These are phyloP conservation scores for Coniophora puteana DNA, from an alignment of 1,284 basidiomycete species.

Conservation along the genomic window DNA sequence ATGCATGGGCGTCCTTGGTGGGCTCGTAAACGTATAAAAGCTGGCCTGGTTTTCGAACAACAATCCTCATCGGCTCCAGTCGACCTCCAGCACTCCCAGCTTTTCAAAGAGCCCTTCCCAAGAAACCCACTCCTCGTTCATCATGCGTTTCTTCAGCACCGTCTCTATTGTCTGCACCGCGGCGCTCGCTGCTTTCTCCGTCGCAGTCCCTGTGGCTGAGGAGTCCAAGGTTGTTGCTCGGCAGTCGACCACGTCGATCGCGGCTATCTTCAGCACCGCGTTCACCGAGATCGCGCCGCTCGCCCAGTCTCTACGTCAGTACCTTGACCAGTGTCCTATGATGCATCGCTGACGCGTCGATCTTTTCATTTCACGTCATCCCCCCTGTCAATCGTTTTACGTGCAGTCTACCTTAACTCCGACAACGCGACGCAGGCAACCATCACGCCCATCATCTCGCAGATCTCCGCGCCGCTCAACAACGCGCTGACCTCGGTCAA, in stretches of 20 bases:
- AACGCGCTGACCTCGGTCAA: neutral
- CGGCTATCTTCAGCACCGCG: no score
- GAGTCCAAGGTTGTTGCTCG: no score
- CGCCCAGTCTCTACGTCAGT: neutral
- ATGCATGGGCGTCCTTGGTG: no score
- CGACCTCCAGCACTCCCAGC: no score
- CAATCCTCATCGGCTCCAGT: no score
- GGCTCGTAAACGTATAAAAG: no score
- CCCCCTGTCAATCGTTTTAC: neutral
- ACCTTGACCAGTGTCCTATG: no score
- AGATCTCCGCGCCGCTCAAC: neutral
- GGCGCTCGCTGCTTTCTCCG: constrained; percentile 1
- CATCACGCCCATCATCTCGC: neutral
- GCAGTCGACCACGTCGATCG: no score
- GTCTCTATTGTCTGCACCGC: constrained; percentile 1
- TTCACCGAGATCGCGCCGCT: neutral
- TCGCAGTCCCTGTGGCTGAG: neutral
- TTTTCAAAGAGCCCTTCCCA: no score
- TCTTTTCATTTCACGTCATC: neutral
- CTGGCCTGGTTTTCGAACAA: no score
- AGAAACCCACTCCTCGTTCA: no score
- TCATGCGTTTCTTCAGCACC: constrained; percentile 1
- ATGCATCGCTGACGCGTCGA: neutral
- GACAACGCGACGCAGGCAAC: neutral
- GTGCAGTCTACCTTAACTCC: neutral